Evolutionary conservation across 2,329 filamentous ascomycete species (phyloP).

Genomic region (Claviceps paspali): DNA sequence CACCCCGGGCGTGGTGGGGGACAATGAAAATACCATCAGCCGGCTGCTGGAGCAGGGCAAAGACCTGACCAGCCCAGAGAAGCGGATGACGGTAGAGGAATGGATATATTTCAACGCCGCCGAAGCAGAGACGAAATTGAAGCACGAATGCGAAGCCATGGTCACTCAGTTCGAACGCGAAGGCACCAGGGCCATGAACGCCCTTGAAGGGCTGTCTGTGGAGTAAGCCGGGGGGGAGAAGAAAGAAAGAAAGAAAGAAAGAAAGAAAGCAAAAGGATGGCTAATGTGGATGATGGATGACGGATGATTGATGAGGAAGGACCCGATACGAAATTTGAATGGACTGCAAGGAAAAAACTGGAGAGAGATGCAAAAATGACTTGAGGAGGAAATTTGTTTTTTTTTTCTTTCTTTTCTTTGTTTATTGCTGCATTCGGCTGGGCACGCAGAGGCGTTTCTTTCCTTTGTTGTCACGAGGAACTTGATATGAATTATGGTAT

Average conservation of each 20-base stretch:
- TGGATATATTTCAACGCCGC: conserved; percentile 77
- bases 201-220: conserved; percentile 56
- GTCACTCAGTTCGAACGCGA: conserved; percentile 74
- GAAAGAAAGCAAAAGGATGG: background rate
- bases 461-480: too few relatives aligned
- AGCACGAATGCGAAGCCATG: conserved; percentile 66
- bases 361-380: too few relatives aligned
- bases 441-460: too few relatives aligned
- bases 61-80: conserved; percentile 60
- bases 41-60: conserved; percentile 38
- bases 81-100: conserved; percentile 82
- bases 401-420: too few relatives aligned
- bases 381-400: too few relatives aligned
- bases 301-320: background rate
- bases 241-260: background rate
- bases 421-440: too few relatives aligned
- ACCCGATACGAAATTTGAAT: background rate
- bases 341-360: too few relatives aligned
- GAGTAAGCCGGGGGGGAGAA: too few relatives aligned
- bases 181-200: conserved; percentile 61
- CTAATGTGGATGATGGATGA: background rate
- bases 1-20: conserved; percentile 23
- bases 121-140: conserved; percentile 64
- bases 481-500: too few relatives aligned
- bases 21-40: conserved; percentile 37